phyloP scores from a whole-genome alignment of 2,329 filamentous ascomycete species.

The Colletotrichum horii region DNA sequence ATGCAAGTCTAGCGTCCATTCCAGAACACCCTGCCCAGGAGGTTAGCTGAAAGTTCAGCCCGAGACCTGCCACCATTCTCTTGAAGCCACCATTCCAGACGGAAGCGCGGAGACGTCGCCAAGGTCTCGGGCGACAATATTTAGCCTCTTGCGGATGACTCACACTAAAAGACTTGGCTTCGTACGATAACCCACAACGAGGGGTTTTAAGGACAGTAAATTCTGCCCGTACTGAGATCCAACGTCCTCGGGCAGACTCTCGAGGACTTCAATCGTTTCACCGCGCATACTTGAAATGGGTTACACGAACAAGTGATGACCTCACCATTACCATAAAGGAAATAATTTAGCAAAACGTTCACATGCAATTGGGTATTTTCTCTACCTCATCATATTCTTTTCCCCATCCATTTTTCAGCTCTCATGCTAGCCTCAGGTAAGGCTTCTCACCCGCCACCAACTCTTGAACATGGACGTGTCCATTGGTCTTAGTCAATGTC shows the following conservation, averaged over 20 bases:
- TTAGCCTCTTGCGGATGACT: neutral
- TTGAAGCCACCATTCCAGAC: neutral
- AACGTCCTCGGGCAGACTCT: neutral
- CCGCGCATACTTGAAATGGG: neutral
- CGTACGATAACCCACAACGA: conserved; percentile 2
- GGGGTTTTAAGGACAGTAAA: neutral
- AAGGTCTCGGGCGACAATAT: neutral
- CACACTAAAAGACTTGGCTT: neutral
- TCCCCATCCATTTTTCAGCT: too few species aligned
- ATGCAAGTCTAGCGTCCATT: neutral
- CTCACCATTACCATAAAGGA: neutral
- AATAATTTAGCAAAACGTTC: neutral
- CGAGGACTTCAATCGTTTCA: neutral
- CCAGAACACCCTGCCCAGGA: neutral
- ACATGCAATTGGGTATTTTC: neutral
- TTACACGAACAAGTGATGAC: neutral
- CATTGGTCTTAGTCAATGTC: neutral
- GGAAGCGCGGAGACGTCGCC: neutral
- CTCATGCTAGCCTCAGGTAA: neutral
- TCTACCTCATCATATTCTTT: neutral
- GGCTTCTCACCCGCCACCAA: neutral
- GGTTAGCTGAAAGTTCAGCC: neutral
- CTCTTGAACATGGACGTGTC: neutral
- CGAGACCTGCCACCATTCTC: neutral
- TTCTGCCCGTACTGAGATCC: neutral